phyloP scores from a whole-genome alignment of 495 filamentous ascomycete genomes.

The Xylaria scruposa region DNA sequence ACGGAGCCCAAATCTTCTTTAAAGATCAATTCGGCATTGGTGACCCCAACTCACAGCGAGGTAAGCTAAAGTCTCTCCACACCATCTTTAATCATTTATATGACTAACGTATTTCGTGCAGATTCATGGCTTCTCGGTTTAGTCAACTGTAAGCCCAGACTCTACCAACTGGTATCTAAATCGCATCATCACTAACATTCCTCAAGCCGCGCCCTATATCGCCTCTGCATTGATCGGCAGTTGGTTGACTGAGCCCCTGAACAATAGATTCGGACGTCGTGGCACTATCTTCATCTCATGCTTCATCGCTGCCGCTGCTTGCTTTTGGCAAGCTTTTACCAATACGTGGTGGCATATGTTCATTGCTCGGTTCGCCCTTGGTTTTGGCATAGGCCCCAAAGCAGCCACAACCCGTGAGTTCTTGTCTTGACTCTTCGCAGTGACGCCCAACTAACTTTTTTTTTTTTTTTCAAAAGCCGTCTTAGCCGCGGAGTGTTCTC shows the following conservation, averaged over 20 bases:
- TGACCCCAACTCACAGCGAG: conserved; percentile 43
- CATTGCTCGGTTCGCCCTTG: conserved; percentile 72
- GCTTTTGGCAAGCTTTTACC: conserved; percentile 78
- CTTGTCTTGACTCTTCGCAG: not conserved
- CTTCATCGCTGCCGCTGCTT: conserved; percentile 62
- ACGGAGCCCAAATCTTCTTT: conserved; percentile 77
- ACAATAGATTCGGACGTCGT: conserved; percentile 78
- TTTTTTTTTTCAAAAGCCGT: conserved; percentile 53
- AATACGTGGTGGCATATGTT: conserved; percentile 80
- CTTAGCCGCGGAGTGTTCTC: conserved; percentile 79
- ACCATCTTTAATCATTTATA: not conserved
- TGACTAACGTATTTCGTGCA: conserved; percentile 29
- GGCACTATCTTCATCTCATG: conserved; percentile 77
- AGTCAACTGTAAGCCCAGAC: conserved; percentile 53
- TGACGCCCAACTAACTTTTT: not conserved
- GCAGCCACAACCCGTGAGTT: conserved; percentile 68
- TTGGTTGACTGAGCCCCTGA: conserved; percentile 84
- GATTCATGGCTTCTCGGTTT: conserved; percentile 73
- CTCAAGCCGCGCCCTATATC: conserved; percentile 66
- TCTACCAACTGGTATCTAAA: conserved; percentile 32
- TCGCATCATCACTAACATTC: conserved; percentile 15
- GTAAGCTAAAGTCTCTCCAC: conserved; percentile 25
- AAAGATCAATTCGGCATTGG: conserved; percentile 71
- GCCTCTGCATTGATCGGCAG: conserved; percentile 79
- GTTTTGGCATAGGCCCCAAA: conserved; percentile 82